A percentile compares a stretch with the other conserved stretches of the same genome.
Evolutionary conservation across 2,329 filamentous ascomycete species (phyloP).

Genomic region (Aureobasidium sp.): DNA sequence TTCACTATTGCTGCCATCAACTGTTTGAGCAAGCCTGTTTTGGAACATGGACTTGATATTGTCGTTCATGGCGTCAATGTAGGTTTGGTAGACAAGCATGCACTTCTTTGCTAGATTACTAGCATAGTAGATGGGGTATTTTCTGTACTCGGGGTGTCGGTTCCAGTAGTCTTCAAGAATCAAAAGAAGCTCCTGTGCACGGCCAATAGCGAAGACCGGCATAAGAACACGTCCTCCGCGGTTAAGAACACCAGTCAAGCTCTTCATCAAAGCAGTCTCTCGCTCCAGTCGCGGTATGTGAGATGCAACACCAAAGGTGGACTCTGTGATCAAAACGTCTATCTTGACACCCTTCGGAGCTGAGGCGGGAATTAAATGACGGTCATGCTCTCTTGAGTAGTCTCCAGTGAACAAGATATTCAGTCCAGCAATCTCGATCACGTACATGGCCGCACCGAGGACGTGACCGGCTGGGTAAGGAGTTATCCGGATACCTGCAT

Average conservation of each 20-base stretch:
- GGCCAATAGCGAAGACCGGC: constrained; percentile 88
- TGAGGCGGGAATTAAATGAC: constrained; percentile 88
- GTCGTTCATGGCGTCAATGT: constrained; percentile 97
- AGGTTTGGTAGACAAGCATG: constrained; percentile 98
- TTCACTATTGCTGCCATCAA: constrained; percentile 55
- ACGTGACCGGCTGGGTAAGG: constrained; percentile 96
- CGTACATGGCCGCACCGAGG: constrained; percentile 96
- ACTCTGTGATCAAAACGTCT: constrained; percentile 95
- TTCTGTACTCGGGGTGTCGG: constrained; percentile 80
- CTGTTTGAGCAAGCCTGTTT: constrained; percentile 81
- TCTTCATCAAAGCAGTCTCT: constrained; percentile 91
- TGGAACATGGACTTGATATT: constrained; percentile 96
- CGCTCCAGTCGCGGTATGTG: constrained; percentile 86
- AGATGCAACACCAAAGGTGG: constrained; percentile 91
- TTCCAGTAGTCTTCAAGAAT: constrained; percentile 97
- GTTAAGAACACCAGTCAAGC: constrained; percentile 84
- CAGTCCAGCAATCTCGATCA: constrained; percentile 92
- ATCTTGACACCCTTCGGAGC: constrained; percentile 85
- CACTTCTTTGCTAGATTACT: constrained; percentile 91
- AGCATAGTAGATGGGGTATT: constrained; percentile 93
- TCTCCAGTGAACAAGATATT: constrained; percentile 98
- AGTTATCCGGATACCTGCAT: constrained; percentile 92
- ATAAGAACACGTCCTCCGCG: constrained; percentile 87
- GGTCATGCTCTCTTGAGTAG: constrained; percentile 91
- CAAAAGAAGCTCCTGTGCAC: constrained; percentile 86